A percentile compares a stretch with the other conserved stretches of the same genome.
Evolutionary conservation across 176 grass and related monocot genomes (phyloP).

Genomic region (Raddia distichophylla): DNA sequence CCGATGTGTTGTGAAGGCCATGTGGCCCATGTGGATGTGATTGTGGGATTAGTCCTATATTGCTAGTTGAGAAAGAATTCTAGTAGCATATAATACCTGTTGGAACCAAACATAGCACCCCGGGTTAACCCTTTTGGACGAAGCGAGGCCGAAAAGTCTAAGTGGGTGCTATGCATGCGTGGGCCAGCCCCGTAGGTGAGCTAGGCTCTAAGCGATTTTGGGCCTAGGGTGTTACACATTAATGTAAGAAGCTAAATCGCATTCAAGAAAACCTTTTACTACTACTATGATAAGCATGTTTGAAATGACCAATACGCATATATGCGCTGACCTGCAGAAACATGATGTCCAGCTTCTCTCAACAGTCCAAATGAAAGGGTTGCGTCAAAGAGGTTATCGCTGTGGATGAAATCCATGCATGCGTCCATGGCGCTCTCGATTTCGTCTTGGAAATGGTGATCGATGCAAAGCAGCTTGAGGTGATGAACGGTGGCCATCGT

Average conservation of each 20-base stretch:
- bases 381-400: conserved; percentile 21
- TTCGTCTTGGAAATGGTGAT: conserved; percentile 49
- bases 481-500: conserved; percentile 36
- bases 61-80: no score
- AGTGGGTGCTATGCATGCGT: no score
- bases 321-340: conserved; percentile 42
- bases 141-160: no score
- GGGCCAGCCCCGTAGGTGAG: no score
- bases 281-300: not conserved
- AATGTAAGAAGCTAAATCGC: not conserved
- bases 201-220: no score
- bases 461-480: conserved; percentile 56
- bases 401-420: not conserved
- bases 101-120: no score
- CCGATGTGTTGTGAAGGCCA: no score
- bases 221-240: no score
- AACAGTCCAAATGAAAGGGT: conserved; percentile 45
- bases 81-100: no score
- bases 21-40: no score
- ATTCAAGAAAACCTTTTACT: not conserved
- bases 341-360: conserved; percentile 49
- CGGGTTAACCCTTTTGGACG: no score
- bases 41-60: no score
- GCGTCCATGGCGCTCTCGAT: conserved; percentile 11
- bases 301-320: not conserved